A percentile compares a stretch with the other conserved stretches of the same genome.
Evolutionary conservation across 768 basidiomycete species (phyloP).

Genomic region (Porphyrellus cyaneotinctus): DNA sequence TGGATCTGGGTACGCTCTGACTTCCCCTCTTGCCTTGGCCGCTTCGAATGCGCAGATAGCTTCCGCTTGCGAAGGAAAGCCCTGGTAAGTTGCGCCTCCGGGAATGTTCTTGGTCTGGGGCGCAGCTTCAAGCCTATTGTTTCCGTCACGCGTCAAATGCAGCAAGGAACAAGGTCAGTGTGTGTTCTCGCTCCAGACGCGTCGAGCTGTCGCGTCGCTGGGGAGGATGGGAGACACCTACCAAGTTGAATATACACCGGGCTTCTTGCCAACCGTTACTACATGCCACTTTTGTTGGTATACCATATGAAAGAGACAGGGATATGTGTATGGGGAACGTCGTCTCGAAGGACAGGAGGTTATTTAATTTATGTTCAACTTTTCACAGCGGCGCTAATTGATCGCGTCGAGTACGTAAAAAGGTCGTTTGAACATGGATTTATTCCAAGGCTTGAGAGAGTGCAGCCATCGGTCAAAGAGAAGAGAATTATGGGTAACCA

Average conservation of each 20-base stretch:
- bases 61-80: conserved; percentile 41
- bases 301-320: conserved; percentile 7
- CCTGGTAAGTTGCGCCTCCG: conserved; percentile 39
- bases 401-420: conserved; percentile 15
- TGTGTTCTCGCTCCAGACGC: conserved; percentile 16
- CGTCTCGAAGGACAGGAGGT: conserved; percentile 21
- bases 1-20: conserved; percentile 13
- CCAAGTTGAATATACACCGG: conserved; percentile 31
- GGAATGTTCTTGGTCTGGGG: conserved; percentile 42
- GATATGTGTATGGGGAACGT: not conserved
- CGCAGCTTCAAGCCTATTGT: conserved; percentile 43
- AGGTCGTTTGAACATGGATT: not conserved
- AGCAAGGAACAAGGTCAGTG: conserved; percentile 23
- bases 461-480: not conserved
- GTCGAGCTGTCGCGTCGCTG: conserved; percentile 2
- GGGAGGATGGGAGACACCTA: conserved; percentile 9
- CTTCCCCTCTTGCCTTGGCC: conserved; percentile 28
- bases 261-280: conserved; percentile 25
- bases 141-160: not conserved
- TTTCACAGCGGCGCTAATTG: conserved; percentile 6
- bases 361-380: conserved; percentile 22
- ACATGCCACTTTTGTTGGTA: conserved; percentile 27
- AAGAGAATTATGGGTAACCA: conserved; percentile 8
- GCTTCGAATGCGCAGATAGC: conserved; percentile 34
- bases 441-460: not conserved